A percentile compares a stretch with the other conserved stretches of the same genome.
phyloP scores from a whole-genome alignment of 1,284 basidiomycete genomes.

The Pascua guehoae region DNA sequence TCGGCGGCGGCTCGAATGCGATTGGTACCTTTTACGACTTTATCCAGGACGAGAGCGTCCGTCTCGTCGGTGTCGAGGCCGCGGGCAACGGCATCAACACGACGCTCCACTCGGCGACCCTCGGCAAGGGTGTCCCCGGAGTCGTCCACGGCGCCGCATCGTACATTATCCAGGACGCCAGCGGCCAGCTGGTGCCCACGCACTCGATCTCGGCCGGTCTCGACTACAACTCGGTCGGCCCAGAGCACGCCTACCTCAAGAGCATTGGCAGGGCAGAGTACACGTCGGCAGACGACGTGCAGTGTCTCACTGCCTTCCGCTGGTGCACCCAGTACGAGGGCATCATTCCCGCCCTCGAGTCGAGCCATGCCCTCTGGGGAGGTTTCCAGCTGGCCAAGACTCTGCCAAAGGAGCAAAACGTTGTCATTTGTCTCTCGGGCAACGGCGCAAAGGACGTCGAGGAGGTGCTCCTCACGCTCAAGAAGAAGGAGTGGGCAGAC shows the following conservation, averaged over 20 bases:
- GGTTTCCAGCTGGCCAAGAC: slow-evolving; percentile 81
- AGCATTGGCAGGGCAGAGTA: slow-evolving; percentile 92
- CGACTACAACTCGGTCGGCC: slow-evolving; percentile 67
- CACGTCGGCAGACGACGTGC: slow-evolving; percentile 84
- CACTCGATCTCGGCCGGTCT: slow-evolving; percentile 88
- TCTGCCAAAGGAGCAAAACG: slow-evolving; percentile 74
- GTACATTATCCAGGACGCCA: slow-evolving; percentile 82
- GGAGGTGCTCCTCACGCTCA: slow-evolving; percentile 44
- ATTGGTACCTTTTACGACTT: slow-evolving; percentile 97
- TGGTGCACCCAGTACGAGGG: slow-evolving; percentile 89
- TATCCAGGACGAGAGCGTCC: slow-evolving; percentile 76
- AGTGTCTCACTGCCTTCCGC: slow-evolving; percentile 89
- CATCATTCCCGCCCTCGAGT: slow-evolving; percentile 96
- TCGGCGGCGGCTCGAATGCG: slow-evolving; percentile 95
- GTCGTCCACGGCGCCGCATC: slow-evolving; percentile 93
- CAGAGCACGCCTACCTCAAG: slow-evolving; percentile 96
- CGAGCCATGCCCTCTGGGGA: slow-evolving; percentile 92
- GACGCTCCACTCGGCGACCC: slow-evolving; percentile 83
- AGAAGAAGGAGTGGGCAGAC: slow-evolving; percentile 71
- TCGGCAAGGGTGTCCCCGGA: slow-evolving; percentile 83
- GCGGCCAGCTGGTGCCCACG: slow-evolving; percentile 93
- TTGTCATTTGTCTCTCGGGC: slow-evolving; percentile 64
- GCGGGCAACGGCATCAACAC: slow-evolving; percentile 91
- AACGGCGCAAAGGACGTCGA: slow-evolving; percentile 47
- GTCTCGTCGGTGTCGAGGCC: slow-evolving; percentile 89